Evolutionary conservation across 805 yeast species (phyloP).

Genomic region (Candida endomychidarum): DNA sequence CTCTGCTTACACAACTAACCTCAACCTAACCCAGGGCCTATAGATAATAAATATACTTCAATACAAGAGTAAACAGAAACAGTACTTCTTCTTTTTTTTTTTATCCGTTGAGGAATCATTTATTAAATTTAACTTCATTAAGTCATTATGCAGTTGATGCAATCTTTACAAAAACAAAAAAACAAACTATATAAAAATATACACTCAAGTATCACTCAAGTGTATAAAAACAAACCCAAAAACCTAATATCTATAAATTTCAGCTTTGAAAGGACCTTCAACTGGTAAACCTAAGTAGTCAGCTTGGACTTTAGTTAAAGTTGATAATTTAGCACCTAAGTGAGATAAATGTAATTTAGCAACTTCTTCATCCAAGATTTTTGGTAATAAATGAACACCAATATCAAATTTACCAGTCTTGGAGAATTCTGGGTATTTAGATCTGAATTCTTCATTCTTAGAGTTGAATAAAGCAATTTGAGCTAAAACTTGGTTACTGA

Average conservation of each 20-base stretch:
- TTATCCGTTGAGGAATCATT: slow-evolving; percentile 21
- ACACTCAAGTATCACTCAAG: not conserved
- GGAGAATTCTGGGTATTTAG: slow-evolving; percentile 82
- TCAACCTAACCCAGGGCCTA: no score
- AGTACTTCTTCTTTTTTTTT: slow-evolving; percentile 3
- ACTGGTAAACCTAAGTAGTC: slow-evolving; percentile 90
- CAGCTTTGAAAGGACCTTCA: slow-evolving; percentile 98
- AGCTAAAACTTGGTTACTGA: slow-evolving; percentile 99
- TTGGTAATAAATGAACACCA: slow-evolving; percentile 96
- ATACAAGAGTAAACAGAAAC: not conserved
- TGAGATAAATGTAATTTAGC: slow-evolving; percentile 95
- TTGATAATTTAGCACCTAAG: slow-evolving; percentile 85
- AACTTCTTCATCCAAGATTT: slow-evolving; percentile 97
- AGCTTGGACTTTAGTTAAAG: slow-evolving; percentile 76
- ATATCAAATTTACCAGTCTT: slow-evolving; percentile 87
- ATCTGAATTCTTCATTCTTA: slow-evolving; percentile 74
- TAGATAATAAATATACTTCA: no score
- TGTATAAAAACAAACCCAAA: slow-evolving; percentile 1
- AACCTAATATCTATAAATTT: slow-evolving; percentile 89
- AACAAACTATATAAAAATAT: slow-evolving; percentile 18
- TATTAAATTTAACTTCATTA: slow-evolving; percentile 16
- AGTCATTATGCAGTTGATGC: slow-evolving; percentile 48
- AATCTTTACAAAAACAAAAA: slow-evolving; percentile 26
- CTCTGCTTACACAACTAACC: no score
- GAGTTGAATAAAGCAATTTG: slow-evolving; percentile 97